Conservation (phyloP, 2,329 filamentous ascomycete species). For the Ophiosphaerella korrae region DNA sequence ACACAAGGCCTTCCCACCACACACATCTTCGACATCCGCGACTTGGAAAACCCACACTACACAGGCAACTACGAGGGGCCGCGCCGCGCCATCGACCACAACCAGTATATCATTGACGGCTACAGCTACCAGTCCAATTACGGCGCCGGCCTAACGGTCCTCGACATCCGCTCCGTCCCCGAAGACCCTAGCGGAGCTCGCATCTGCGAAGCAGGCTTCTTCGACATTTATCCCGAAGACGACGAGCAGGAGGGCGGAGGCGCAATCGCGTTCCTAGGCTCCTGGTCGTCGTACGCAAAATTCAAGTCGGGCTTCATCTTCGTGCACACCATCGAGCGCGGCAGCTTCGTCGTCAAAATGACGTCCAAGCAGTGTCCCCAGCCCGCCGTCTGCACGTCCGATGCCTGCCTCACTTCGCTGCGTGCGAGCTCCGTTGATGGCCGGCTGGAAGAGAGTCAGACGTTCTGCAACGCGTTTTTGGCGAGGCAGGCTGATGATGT, state of each 20-base stretch:
- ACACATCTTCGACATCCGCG: conserved; percentile 41
- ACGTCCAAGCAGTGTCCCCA: conserved; percentile 26
- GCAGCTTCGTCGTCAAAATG: conserved; percentile 41
- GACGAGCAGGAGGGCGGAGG: conserved; percentile 43
- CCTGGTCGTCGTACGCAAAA: conserved; percentile 46
- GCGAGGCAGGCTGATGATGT: conserved; percentile 22
- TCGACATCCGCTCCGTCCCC: conserved; percentile 45
- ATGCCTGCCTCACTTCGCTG: conserved; percentile 22
- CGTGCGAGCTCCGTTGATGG: conserved; percentile 28
- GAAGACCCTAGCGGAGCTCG: conserved; percentile 41
- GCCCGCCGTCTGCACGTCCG: conserved; percentile 26
- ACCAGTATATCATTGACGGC: conserved; percentile 50
- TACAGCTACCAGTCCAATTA: conserved; percentile 49
- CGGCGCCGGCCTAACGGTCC: conserved; percentile 44
- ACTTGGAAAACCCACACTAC: conserved; percentile 39
- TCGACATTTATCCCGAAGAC: conserved; percentile 50
- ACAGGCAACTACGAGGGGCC: conserved; percentile 47
- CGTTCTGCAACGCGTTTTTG: conserved; percentile 26
- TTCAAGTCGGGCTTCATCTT: conserved; percentile 43
- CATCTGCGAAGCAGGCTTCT: conserved; percentile 49
- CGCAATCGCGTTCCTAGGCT: conserved; percentile 46
- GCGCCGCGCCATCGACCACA: conserved; percentile 49
- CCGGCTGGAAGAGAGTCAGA: conserved; percentile 17
- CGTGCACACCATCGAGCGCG: conserved; percentile 45
- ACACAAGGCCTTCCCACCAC: conserved; percentile 36